phyloP scores from a whole-genome alignment of 148 eudicot genomes.

The Nyssa sinensis region DNA sequence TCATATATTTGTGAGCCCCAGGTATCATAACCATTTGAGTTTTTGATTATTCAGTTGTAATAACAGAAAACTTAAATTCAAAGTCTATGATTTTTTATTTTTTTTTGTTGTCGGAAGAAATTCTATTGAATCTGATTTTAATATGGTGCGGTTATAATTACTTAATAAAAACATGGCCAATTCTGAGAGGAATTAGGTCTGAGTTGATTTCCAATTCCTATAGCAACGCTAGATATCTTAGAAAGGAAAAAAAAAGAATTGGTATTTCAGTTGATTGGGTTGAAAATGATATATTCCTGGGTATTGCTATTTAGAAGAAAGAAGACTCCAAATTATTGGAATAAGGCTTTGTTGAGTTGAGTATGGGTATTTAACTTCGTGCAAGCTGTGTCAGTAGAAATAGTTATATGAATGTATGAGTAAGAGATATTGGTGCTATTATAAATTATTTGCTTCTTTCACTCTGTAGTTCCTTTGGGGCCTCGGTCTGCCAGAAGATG shows the following conservation, averaged over 20 bases:
- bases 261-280: background rate
- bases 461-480: constrained; percentile 82
- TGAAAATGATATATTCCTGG: too few species aligned
- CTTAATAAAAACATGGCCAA: background rate
- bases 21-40: background rate
- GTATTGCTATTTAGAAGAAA: background rate
- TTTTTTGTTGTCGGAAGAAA: background rate
- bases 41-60: background rate
- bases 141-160: background rate
- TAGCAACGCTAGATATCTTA: background rate
- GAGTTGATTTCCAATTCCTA: background rate
- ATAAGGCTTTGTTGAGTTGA: too few species aligned
- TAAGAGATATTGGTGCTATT: background rate
- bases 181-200: background rate
- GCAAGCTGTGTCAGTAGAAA: background rate
- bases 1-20: background rate
- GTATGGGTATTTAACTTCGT: background rate
- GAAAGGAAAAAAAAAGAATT: background rate
- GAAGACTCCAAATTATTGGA: too few species aligned
- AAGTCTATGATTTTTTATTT: background rate
- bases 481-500: constrained; percentile 69
- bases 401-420: background rate
- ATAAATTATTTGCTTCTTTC: constrained; percentile 17
- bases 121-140: background rate
- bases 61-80: background rate